Evolutionary conservation across 306 rosid species (phyloP), one percentile per base, ranked within the genome.

Genomic region (Dicorynia guianensis): DNA sequence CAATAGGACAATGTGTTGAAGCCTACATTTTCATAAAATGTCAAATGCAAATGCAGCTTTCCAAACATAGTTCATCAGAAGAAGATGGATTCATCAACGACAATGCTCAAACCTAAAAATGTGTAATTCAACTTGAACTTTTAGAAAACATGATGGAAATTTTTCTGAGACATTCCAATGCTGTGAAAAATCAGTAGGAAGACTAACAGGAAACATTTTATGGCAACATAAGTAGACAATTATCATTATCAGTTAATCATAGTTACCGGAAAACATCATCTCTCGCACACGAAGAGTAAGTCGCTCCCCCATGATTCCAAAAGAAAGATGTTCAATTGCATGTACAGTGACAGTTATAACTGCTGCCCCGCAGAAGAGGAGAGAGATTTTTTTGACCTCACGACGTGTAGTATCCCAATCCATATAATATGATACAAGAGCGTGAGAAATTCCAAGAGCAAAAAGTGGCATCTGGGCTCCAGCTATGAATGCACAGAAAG

Each of bases 381-480:
- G 71, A 63, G 93, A 72, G 25, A 95, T 89, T 76, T 86, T 92
- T 76, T 76, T 92, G 9, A 95, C 55, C 73, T 95, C 96, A 8
- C 11, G 95, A 6, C 79, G 58, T n/a, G 98, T 95, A 43, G 93
- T 90, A 18, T 92, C 90, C 97, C 98, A 95, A 66, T 92, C 97
- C 98, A 92, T 88, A 79, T 95, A 95, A 79, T 82, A 95, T 5
- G 98, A 72, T 52, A 95, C 98, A 77, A 95, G 97, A 60, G 98
- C 96, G 17, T 95, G 95, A 80, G 98, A 87, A 54, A 95, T 87
- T 34, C 98, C 98, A 4, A 95, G 97, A 73, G 98, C 96, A 64
- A 89, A 95, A 34, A 92, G 95, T 46, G 97, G 97, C 98, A 95
- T 95, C 70, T 95, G 98, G 11, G 98, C 93, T 77, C 97, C 98